Conservation (phyloP, 2,329 filamentous ascomycete genomes). For the Pseudogymnoascus sp. region DNA sequence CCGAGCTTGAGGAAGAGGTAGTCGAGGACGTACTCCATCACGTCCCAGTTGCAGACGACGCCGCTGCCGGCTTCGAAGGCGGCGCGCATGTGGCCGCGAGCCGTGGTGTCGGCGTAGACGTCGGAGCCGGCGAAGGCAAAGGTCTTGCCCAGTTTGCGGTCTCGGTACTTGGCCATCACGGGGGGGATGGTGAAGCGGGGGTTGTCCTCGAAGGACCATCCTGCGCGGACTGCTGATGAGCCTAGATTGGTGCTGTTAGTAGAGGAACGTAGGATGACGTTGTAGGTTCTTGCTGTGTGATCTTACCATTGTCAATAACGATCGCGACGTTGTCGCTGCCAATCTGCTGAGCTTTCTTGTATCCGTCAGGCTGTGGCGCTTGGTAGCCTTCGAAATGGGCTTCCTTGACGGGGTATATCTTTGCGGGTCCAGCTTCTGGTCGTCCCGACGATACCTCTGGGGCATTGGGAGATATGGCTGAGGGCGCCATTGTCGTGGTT, state of each 20-base stretch:
- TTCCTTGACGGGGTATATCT: slow-evolving; percentile 54
- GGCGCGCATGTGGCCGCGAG: slow-evolving; percentile 79
- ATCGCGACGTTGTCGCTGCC: slow-evolving; percentile 63
- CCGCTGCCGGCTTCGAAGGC: slow-evolving; percentile 87
- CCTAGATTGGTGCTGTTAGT: slow-evolving; percentile 42
- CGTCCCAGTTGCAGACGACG: slow-evolving; percentile 95
- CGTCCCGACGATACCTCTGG: slow-evolving; percentile 8
- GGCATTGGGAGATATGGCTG: slow-evolving; percentile 21
- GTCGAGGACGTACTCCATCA: slow-evolving; percentile 88
- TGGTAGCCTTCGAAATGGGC: slow-evolving; percentile 50
- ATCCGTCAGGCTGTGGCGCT: slow-evolving; percentile 55
- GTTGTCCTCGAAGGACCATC: slow-evolving; percentile 86
- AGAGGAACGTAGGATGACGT: not conserved
- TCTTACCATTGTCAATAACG: slow-evolving; percentile 90
- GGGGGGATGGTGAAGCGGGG: slow-evolving; percentile 77
- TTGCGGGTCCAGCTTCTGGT: slow-evolving; percentile 36
- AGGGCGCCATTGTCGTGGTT: slow-evolving; percentile 25
- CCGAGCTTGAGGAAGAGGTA: slow-evolving; percentile 93
- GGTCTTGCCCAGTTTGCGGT: slow-evolving; percentile 85
- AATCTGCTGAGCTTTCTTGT: slow-evolving; percentile 47
- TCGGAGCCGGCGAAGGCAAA: slow-evolving; percentile 89
- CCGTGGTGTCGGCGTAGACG: slow-evolving; percentile 89
- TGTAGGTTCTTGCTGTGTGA: not conserved
- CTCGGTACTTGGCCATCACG: slow-evolving; percentile 89
- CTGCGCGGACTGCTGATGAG: slow-evolving; percentile 79